Evolutionary conservation across 192 early-diverging fungal genomes (phyloP), one percentile per base, ranked within the genome.

Genomic region (Fimicolochytrium jonesii): DNA sequence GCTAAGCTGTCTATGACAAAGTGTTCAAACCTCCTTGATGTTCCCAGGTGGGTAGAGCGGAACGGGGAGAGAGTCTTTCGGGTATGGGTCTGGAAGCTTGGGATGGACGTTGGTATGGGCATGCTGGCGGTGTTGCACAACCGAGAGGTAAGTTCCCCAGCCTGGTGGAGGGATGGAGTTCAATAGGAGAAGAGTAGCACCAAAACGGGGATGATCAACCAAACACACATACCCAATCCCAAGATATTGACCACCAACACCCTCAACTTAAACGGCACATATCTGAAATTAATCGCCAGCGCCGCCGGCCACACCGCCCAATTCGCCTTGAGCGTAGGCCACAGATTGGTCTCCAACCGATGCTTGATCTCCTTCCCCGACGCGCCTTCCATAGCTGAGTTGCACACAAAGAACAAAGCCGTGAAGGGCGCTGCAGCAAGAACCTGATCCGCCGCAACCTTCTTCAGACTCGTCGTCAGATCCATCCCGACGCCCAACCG

Each of bases 221-320:
- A n/a, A 7, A 0, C 2, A 11, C 11, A 51, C 57, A 28, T 67
- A 67, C 66, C 66, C 6, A 67, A 37, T 26, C 66, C 66, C 10
- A 67, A 37, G 9, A 67, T 54, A 35, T 67, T 67, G 23, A 67
- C 56, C 4, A 42, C 39, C 34, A 67, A 32, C 11, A 67, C 33
- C 26, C 66, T 13, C 25, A 59, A 42, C 34, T 67, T 67, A 10
- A 67, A 37, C 44, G 66, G 66, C 13, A 67, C 66, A 52, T 33
- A 59, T 13, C 66, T 31, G 34, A 67, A 67, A 37, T 67, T 67
- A 22, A 67, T 30, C 46, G 41, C 28, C 18, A 67, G 37, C 20
- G 57, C 56, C n/a, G 57, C 56, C 11, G 66, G 66, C 66, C 66
- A 67, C 10, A 67, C 35, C 11, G 57, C 57, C 66, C 66, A 67